Percentiles rank a stretch among this genome's conserved stretches.
Evolutionary conservation across 2,329 filamentous ascomycete species (phyloP).

Genomic region (Pestalotiopsis fici): DNA sequence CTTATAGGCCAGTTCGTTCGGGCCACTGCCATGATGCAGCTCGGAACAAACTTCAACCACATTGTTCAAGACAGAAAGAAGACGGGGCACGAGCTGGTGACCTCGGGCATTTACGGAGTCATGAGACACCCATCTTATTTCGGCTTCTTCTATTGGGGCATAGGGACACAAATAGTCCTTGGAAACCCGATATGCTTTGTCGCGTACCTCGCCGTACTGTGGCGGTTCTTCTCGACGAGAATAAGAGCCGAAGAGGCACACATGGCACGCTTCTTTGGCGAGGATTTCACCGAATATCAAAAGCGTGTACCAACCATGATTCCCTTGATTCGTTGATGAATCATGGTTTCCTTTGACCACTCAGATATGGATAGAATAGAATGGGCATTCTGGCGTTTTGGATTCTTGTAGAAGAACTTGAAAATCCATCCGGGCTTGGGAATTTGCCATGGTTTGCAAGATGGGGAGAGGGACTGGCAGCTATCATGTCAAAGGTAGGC

Average conservation of each 20-base stretch:
- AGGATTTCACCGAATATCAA: constrained; percentile 77
- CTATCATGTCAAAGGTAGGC: neutral
- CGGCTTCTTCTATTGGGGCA: constrained; percentile 97
- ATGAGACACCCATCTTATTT: constrained; percentile 92
- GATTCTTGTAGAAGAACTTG: neutral
- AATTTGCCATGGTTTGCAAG: neutral
- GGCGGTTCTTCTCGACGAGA: constrained; percentile 78
- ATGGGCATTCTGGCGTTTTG: neutral
- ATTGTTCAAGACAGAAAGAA: constrained; percentile 73
- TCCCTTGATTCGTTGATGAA: constrained; percentile 62
- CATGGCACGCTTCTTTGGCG: constrained; percentile 79
- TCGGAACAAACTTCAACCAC: constrained; percentile 90
- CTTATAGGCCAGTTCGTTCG: constrained; percentile 73
- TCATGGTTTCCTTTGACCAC: neutral
- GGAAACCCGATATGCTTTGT: constrained; percentile 81
- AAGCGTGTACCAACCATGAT: constrained; percentile 75
- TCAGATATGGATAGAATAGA: neutral
- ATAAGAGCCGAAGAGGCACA: constrained; percentile 79
- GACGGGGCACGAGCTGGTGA: constrained; percentile 77
- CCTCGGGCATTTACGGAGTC: constrained; percentile 72
- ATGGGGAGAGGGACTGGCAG: neutral
- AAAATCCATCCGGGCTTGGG: neutral
- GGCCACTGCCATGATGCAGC: constrained; percentile 84
- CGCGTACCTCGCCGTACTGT: constrained; percentile 74
- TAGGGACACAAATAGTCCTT: constrained; percentile 90